Evolutionary conservation across 768 basidiomycete species (phyloP).

Genomic region (Rubroboletus pulcherrimus): DNA sequence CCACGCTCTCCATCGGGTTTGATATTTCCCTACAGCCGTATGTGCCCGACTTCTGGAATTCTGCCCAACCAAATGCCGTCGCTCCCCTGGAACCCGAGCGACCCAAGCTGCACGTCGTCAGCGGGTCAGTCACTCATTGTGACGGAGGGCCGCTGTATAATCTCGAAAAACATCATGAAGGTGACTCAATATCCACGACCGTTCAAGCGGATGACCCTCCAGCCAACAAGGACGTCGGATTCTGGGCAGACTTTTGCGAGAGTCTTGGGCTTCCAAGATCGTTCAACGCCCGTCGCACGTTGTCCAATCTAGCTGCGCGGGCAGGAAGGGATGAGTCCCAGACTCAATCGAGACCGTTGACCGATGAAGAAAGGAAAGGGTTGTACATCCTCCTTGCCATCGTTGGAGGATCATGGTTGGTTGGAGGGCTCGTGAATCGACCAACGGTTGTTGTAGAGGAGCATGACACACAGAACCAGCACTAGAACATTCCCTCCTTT

Average conservation of each 20-base stretch:
- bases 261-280: conserved; percentile 36
- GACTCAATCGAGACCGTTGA: conserved; percentile 32
- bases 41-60: conserved; percentile 56
- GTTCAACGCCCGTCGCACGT: conserved; percentile 20
- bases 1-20: background rate
- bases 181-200: background rate
- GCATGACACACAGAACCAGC: conserved; percentile 1
- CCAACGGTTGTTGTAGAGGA: conserved; percentile 7
- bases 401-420: conserved; percentile 45
- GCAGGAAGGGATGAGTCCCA: conserved; percentile 14
- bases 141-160: conserved; percentile 47
- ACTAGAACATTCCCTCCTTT: conserved; percentile 12
- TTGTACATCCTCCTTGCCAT: conserved; percentile 48
- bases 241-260: conserved; percentile 36
- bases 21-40: conserved; percentile 44
- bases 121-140: conserved; percentile 43
- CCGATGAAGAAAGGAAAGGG: conserved; percentile 45
- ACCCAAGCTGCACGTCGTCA: conserved; percentile 51
- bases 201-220: conserved; percentile 11
- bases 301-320: conserved; percentile 10
- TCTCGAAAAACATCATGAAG: conserved; percentile 28
- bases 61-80: conserved; percentile 37
- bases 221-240: conserved; percentile 12
- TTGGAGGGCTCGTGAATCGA: conserved; percentile 34
- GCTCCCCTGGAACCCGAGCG: conserved; percentile 22